Evolutionary conservation across 108 stramenopile genomes (phyloP).

Genomic region (Aurantiochytrium sp.): DNA sequence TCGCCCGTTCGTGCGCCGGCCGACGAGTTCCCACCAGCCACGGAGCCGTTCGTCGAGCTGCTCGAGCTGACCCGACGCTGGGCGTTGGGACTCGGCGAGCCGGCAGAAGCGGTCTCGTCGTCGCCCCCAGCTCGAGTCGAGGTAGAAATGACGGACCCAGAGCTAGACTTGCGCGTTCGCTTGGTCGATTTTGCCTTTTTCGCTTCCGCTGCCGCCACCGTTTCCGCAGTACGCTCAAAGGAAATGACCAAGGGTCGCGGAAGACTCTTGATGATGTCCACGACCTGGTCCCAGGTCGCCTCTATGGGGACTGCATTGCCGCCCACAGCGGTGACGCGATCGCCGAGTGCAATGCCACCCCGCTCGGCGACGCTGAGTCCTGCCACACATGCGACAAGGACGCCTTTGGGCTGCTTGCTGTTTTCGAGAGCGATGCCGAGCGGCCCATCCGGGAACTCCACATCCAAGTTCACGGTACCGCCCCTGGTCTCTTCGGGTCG

Average conservation of each 20-base stretch:
- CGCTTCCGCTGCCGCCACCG: background rate
- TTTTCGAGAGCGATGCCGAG: background rate
- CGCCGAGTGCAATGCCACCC: background rate
- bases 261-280: slow-evolving; percentile 9
- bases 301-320: background rate
- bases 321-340: background rate
- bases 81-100: no score
- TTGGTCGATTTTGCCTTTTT: background rate
- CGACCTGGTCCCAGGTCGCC: slow-evolving; percentile 16
- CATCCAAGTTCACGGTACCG: background rate
- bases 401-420: background rate
- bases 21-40: background rate
- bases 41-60: no score
- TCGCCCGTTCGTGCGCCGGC: background rate
- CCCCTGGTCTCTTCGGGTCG: background rate
- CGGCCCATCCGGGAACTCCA: background rate
- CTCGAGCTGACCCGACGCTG: no score
- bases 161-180: background rate
- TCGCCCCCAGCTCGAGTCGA: no score
- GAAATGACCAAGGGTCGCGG: background rate
- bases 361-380: background rate
- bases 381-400: background rate
- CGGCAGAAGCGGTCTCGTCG: no score
- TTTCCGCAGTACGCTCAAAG: slow-evolving; percentile 11
- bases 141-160: no score